Conservation (phyloP, 352 stramenopile genomes). For the Thraustochytrium striatum region DNA sequence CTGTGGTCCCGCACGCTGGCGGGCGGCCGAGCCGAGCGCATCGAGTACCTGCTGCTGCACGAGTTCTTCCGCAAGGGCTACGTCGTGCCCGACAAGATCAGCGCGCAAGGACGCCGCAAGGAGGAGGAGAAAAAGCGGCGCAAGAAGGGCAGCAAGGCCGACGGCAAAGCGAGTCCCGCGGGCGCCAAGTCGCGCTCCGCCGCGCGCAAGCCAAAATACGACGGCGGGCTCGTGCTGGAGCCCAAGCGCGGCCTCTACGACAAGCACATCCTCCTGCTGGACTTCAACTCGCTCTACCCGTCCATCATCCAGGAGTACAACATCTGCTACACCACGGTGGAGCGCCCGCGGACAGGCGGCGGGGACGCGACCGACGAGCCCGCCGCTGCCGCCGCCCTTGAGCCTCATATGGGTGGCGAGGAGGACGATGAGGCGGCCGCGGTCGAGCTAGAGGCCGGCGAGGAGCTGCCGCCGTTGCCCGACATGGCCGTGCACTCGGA, state of each 20-base stretch:
- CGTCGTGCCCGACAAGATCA: slow-evolving; percentile 91
- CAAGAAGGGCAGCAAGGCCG: slow-evolving; percentile 51
- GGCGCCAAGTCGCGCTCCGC: slow-evolving; percentile 40
- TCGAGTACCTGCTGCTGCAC: slow-evolving; percentile 98
- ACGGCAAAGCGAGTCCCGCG: slow-evolving; percentile 49
- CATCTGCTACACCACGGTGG: slow-evolving; percentile 98
- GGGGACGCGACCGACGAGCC: slow-evolving; percentile 59
- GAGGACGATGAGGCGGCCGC: slow-evolving; percentile 62
- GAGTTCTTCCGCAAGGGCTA: slow-evolving; percentile 96
- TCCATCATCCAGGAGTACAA: slow-evolving; percentile 99
- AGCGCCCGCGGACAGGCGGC: slow-evolving; percentile 62
- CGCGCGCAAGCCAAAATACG: slow-evolving; percentile 68
- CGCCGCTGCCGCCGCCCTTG: slow-evolving; percentile 56
- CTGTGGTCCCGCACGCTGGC: slow-evolving; percentile 93
- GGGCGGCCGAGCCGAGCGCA: slow-evolving; percentile 94
- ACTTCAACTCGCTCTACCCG: slow-evolving; percentile 99
- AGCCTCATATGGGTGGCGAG: slow-evolving; percentile 63
- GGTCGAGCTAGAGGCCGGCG: background rate
- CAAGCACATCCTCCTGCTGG: slow-evolving; percentile 97
- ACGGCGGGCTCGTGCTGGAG: slow-evolving; percentile 96
- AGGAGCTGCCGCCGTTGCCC: slow-evolving; percentile 62
- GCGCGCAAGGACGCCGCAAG: too few relatives aligned
- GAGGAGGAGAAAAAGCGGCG: slow-evolving; percentile 21
- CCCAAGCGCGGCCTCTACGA: slow-evolving; percentile 99
- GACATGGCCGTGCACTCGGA: slow-evolving; percentile 80